Evolutionary conservation across 2,329 filamentous ascomycete species (phyloP).

Genomic region (Penicillium griseofulvum): DNA sequence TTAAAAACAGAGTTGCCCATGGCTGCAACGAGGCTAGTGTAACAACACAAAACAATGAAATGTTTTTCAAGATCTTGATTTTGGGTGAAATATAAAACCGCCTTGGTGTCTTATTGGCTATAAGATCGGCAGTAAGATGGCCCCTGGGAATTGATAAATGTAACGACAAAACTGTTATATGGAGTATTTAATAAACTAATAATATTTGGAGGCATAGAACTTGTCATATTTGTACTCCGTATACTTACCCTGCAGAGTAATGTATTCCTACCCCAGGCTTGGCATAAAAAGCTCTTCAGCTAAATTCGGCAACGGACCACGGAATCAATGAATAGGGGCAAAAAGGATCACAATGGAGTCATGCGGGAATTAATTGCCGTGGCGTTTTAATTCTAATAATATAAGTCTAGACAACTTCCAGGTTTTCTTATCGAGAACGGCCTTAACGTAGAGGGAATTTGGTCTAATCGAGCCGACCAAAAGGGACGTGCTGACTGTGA

Average conservation of each 20-base stretch:
- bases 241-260: no score
- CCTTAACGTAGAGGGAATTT: not conserved
- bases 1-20: not conserved
- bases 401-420: not conserved
- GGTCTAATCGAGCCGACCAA: not conserved
- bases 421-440: not conserved
- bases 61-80: not conserved
- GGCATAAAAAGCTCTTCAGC: not conserved
- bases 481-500: not conserved
- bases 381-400: not conserved
- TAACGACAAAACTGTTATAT: not conserved
- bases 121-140: not conserved
- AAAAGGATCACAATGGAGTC: not conserved
- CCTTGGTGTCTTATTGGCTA: not conserved
- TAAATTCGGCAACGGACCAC: slow-evolving; percentile 5
- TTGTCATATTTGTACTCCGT: no score
- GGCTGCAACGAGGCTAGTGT: no score
- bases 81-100: not conserved
- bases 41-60: no score
- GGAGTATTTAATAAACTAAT: not conserved
- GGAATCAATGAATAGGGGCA: not conserved
- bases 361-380: not conserved
- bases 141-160: not conserved
- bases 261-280: not conserved
- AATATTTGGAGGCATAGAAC: no score